These are phyloP conservation scores for Peterozyma toletana DNA, from an alignment of 805 yeast genomes.

Conservation along the genomic window DNA sequence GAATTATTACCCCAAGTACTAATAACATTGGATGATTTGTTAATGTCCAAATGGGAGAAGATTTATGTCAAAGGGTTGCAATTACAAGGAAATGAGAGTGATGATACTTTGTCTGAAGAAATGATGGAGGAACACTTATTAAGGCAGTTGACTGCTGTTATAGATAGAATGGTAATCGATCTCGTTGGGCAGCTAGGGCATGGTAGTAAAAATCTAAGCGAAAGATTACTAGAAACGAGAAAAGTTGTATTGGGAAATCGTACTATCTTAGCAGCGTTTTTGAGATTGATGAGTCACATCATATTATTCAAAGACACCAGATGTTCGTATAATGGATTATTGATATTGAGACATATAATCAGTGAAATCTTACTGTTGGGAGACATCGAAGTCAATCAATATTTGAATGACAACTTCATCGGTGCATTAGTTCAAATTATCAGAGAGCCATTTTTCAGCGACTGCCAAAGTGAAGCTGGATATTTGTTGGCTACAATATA, in stretches of 20 bases:
- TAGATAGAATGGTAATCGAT: slow-evolving; percentile 80
- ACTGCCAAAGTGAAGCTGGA: slow-evolving; percentile 89
- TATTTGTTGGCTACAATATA: slow-evolving; percentile 77
- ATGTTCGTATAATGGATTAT: slow-evolving; percentile 85
- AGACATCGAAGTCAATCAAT: slow-evolving; percentile 70
- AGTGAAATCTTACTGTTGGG: slow-evolving; percentile 54
- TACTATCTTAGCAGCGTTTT: slow-evolving; percentile 67
- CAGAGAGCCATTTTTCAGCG: slow-evolving; percentile 70
- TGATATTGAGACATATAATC: slow-evolving; percentile 69
- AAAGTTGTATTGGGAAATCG: slow-evolving; percentile 57
- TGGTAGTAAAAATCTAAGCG: slow-evolving; percentile 26
- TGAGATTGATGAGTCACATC: slow-evolving; percentile 68
- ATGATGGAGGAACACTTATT: slow-evolving; percentile 96
- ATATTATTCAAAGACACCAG: slow-evolving; percentile 82
- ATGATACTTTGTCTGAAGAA: slow-evolving; percentile 87
- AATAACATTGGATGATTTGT: slow-evolving; percentile 62
- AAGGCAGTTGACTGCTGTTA: slow-evolving; percentile 88
- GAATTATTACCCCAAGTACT: slow-evolving; percentile 76
- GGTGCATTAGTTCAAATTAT: slow-evolving; percentile 64
- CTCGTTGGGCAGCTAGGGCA: slow-evolving; percentile 71
- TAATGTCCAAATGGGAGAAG: slow-evolving; percentile 70
- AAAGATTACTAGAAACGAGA: slow-evolving; percentile 61
- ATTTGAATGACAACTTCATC: slow-evolving; percentile 56
- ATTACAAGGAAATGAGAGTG: slow-evolving; percentile 42
- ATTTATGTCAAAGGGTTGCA: slow-evolving; percentile 53